Percentiles rank a stretch among this genome's conserved stretches.
Conservation (phyloP, 2,329 filamentous ascomycete species). For the Botryotinia globosa region DNA sequence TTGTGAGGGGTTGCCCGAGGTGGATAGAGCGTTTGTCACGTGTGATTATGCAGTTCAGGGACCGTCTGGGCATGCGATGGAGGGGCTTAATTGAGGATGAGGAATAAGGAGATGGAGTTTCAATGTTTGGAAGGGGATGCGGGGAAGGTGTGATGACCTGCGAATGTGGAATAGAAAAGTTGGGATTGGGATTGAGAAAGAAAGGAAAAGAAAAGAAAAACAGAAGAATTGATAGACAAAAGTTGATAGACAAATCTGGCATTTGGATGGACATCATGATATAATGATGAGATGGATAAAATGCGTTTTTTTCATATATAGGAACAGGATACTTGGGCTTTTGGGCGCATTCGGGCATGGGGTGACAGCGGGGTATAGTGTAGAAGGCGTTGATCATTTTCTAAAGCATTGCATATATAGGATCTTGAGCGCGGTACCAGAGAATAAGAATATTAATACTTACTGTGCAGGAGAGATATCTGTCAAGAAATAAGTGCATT, state of each 20-base stretch:
- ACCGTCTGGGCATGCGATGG: conserved; percentile 30
- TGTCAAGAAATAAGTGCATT: neutral
- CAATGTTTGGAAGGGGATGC: too few relatives aligned
- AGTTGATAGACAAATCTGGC: accelerated
- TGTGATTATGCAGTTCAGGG: conserved; percentile 38
- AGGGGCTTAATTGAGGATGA: conserved; percentile 13
- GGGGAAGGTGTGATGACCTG: too few relatives aligned
- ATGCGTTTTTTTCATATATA: neutral
- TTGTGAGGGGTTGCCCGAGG: conserved; percentile 45
- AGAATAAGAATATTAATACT: neutral
- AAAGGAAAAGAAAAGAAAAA: neutral
- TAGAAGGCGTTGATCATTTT: neutral
- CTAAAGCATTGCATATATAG: neutral
- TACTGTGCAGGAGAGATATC: neutral
- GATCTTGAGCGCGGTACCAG: accelerated
- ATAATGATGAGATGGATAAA: neutral
- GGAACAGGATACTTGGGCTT: neutral
- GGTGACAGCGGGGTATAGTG: neutral
- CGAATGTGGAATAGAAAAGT: too few relatives aligned
- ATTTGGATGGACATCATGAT: neutral
- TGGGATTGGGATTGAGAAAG: too few relatives aligned
- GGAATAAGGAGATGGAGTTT: too few relatives aligned
- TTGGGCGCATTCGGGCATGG: neutral
- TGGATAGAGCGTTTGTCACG: conserved; percentile 40
- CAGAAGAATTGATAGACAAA: neutral